These are phyloP conservation scores for Fusarium sp. DNA, from an alignment of 2,329 filamentous ascomycete genomes.

Conservation along the genomic window DNA sequence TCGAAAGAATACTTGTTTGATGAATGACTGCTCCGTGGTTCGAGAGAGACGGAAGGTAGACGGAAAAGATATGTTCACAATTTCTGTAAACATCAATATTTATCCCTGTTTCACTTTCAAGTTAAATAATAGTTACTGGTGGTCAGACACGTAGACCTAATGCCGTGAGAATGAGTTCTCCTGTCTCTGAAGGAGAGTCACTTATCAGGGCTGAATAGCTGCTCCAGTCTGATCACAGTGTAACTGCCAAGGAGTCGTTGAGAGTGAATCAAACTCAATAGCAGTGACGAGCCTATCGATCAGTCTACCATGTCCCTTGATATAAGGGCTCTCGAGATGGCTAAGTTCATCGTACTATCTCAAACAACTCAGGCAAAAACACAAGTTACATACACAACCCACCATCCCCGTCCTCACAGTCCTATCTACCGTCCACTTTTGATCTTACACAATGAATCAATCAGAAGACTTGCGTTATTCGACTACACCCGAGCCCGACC, in stretches of 20 bases:
- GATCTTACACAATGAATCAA: background rate
- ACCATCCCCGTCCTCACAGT: background rate
- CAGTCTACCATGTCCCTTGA: accelerated
- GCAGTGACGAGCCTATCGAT: background rate
- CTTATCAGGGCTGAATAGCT: background rate
- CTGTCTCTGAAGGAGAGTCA: background rate
- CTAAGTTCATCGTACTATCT: too few relatives aligned
- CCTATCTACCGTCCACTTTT: background rate
- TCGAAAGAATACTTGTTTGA: background rate
- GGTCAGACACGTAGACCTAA: accelerated
- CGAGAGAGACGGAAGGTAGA: background rate
- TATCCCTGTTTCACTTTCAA: background rate
- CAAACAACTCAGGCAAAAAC: background rate
- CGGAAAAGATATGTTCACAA: accelerated
- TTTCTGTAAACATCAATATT: background rate
- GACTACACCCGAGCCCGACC: too few relatives aligned
- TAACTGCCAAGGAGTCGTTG: background rate
- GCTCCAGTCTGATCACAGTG: background rate
- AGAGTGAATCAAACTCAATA: background rate
- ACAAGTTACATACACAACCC: background rate
- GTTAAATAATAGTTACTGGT: accelerated
- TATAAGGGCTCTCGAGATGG: background rate
- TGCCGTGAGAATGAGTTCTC: accelerated
- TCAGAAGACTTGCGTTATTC: too few relatives aligned
- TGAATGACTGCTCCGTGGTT: background rate